phyloP scores from a whole-genome alignment of 2,329 filamentous ascomycete genomes.

The Phyllosticta citriasiana region DNA sequence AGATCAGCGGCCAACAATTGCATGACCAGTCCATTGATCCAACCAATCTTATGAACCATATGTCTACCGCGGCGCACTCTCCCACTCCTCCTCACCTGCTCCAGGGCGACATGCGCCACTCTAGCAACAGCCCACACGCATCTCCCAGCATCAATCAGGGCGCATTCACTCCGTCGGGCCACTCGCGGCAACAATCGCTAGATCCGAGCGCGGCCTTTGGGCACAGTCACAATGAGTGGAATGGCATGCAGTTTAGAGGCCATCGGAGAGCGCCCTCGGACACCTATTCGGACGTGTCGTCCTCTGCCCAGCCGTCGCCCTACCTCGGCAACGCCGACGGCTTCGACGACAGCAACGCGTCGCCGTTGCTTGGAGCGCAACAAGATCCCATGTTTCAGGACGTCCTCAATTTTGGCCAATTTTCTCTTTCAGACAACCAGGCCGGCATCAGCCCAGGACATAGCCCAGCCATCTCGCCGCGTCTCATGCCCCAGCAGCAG shows the following conservation, averaged over 20 bases:
- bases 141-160: slow-evolving; percentile 46
- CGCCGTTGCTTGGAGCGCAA: slow-evolving; percentile 65
- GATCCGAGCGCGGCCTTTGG: slow-evolving; percentile 53
- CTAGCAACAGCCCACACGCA: slow-evolving; percentile 41
- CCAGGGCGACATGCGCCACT: slow-evolving; percentile 43
- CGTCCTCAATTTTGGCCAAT: slow-evolving; percentile 65
- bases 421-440: slow-evolving; percentile 62
- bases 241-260: slow-evolving; percentile 57
- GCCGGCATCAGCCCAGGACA: slow-evolving; percentile 51
- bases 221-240: slow-evolving; percentile 47
- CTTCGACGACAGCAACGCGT: slow-evolving; percentile 69
- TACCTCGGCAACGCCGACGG: slow-evolving; percentile 67
- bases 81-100: slow-evolving; percentile 49
- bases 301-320: slow-evolving; percentile 65
- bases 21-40: slow-evolving; percentile 37
- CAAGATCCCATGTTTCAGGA: slow-evolving; percentile 70
- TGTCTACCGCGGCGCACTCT: slow-evolving; percentile 42
- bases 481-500: slow-evolving; percentile 58
- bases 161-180: slow-evolving; percentile 42
- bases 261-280: slow-evolving; percentile 84
- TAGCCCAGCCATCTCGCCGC: slow-evolving; percentile 62
- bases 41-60: slow-evolving; percentile 39
- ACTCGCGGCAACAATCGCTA: slow-evolving; percentile 51
- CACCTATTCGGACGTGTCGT: slow-evolving; percentile 70
- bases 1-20: slow-evolving; percentile 19